phyloP scores from a whole-genome alignment of 2,329 filamentous ascomycete genomes.

The Fusarium nanum region DNA sequence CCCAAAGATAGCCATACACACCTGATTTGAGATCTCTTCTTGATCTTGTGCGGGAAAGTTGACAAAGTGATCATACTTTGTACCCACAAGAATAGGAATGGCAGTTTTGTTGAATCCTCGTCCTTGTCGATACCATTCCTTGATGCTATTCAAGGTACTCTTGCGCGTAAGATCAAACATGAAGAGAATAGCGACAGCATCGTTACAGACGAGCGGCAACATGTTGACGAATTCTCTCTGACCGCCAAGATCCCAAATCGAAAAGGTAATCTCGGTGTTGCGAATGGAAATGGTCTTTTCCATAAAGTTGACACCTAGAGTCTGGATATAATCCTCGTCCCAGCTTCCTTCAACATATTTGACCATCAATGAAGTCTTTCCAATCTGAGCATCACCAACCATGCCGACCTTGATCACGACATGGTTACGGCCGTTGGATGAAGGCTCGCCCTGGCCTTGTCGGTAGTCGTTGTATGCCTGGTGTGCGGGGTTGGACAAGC shows the following conservation, averaged over 20 bases:
- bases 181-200: conserved; percentile 97
- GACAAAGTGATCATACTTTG: conserved; percentile 99
- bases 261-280: conserved; percentile 99
- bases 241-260: conserved; percentile 97
- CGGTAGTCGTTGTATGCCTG: conserved; percentile 59
- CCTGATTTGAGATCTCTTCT: conserved; percentile 97
- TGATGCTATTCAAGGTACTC: conserved; percentile 98
- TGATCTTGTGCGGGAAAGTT: conserved; percentile 98
- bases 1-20: conserved; percentile 52
- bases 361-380: conserved; percentile 99
- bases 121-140: conserved; percentile 99
- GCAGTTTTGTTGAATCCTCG: conserved; percentile 99
- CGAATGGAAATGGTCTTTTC: conserved; percentile 99
- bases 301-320: conserved; percentile 99
- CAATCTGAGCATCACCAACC: conserved; percentile 99
- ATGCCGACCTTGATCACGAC: conserved; percentile 99
- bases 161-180: conserved; percentile 99
- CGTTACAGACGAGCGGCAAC: conserved; percentile 98
- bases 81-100: conserved; percentile 97
- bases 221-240: conserved; percentile 99
- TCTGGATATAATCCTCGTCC: conserved; percentile 99
- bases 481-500: conserved; percentile 60
- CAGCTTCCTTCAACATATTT: conserved; percentile 99
- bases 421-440: conserved; percentile 68
- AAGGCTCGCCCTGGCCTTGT: conserved; percentile 53